Conservation (phyloP, 1,139 yeast species). For the Sugiyamaella neomexicana region DNA sequence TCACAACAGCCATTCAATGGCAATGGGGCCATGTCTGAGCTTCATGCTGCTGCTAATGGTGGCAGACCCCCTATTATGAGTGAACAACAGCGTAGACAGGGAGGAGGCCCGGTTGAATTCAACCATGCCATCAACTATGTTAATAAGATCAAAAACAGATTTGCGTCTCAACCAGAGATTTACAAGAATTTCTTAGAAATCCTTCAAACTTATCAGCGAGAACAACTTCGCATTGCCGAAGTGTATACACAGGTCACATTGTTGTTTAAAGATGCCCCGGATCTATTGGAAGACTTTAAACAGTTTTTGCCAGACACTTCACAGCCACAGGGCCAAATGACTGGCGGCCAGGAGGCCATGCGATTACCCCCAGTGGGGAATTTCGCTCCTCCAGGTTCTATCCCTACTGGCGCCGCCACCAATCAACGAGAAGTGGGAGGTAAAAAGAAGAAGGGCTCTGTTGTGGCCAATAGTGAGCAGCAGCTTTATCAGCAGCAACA, state of each 20-base stretch:
- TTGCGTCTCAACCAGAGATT: constrained; percentile 91
- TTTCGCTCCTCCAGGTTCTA: constrained; percentile 69
- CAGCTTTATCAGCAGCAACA: constrained; percentile 10
- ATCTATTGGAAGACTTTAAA: constrained; percentile 88
- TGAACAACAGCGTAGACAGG: constrained; percentile 38
- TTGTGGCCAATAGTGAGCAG: constrained; percentile 15
- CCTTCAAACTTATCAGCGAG: constrained; percentile 92
- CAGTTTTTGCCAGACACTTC: constrained; percentile 93
- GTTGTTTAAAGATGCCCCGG: constrained; percentile 90
- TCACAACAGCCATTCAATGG: constrained; percentile 9
- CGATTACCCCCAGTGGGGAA: constrained; percentile 95
- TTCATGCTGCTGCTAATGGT: constrained; percentile 46
- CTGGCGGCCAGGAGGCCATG: constrained; percentile 25
- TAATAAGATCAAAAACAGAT: constrained; percentile 90
- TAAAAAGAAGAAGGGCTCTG: constrained; percentile 23
- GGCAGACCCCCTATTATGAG: constrained; percentile 28
- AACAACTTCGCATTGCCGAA: constrained; percentile 91
- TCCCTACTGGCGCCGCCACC: constrained; percentile 7
- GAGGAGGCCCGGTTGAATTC: constrained; percentile 91
- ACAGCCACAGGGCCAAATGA: constrained; percentile 24
- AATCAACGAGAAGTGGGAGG: constrained; percentile 12
- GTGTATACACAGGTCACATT: constrained; percentile 91
- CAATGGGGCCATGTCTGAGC: constrained; percentile 39
- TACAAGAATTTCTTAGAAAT: constrained; percentile 94
- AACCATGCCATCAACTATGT: constrained; percentile 96